These are phyloP conservation scores for Arabidopsis hybrid DNA, from an alignment of 441 rosid genomes.

Conservation along the genomic window DNA sequence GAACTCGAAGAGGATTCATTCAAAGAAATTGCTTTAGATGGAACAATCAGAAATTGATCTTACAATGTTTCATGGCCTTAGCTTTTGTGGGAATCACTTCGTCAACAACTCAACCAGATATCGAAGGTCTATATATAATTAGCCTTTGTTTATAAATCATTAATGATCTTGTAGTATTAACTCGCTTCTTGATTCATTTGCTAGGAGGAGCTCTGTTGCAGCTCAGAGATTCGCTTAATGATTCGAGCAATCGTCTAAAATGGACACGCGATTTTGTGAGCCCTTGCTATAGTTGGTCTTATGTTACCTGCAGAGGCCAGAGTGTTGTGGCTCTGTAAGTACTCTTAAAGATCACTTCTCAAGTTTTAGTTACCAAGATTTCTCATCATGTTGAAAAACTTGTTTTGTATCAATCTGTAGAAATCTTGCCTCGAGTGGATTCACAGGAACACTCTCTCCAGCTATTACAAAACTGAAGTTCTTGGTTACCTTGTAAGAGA, in stretches of 20 bases:
- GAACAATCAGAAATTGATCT: conserved; percentile 43
- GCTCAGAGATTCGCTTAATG: conserved; percentile 64
- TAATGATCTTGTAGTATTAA: not conserved
- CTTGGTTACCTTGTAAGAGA: conserved; percentile 73
- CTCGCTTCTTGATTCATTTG: conserved; percentile 22
- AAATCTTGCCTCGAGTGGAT: conserved; percentile 74
- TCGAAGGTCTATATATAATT: conserved; percentile 63
- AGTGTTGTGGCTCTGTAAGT: conserved; percentile 80
- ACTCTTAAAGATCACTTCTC: conserved; percentile 7
- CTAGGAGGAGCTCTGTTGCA: conserved; percentile 78
- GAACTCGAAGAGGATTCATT: conserved; percentile 33
- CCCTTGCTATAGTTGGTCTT: conserved; percentile 94
- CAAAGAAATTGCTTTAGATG: conserved; percentile 44
- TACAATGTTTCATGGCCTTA: conserved; percentile 52
- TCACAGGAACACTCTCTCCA: conserved; percentile 84
- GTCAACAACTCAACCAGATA: conserved; percentile 66
- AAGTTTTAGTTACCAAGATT: not conserved
- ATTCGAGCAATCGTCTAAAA: conserved; percentile 53
- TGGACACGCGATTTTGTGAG: conserved; percentile 77
- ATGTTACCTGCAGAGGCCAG: conserved; percentile 74
- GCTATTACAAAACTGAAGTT: conserved; percentile 73
- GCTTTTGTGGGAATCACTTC: conserved; percentile 46
- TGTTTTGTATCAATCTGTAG: conserved; percentile 51
- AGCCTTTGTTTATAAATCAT: not conserved
- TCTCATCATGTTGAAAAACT: not conserved